Evolutionary conservation across 495 filamentous ascomycete genomes (phyloP), one percentile per base, ranked within the genome.

Genomic region (Daldinia loculata): DNA sequence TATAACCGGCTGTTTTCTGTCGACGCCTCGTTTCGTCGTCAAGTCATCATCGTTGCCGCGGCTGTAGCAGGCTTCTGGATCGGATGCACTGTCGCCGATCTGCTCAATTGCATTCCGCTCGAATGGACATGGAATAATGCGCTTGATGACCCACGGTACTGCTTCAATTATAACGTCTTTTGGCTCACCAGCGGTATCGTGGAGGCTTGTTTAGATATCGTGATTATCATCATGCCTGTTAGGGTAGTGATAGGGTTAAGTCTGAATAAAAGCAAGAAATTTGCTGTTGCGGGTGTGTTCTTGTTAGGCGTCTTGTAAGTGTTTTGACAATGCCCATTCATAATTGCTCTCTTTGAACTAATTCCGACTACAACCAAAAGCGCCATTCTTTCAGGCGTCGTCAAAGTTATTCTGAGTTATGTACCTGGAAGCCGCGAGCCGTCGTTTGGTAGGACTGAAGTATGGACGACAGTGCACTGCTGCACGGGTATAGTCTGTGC

Each of bases 401-500:
- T 70, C 2, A 70, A 61, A 38, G 61, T 36, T 1, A 39, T 56
- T 1, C 36, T 61, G 5, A 45, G 67, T 11, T 70, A 65, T 15
- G 26, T 15, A 1, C 56, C 61, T 14, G 48, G 56, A 14, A 61
- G 50, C 14, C 56, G 61, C 7, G 26, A 56, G 4, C 55, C 56
- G 5, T 45, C 53, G 7, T 65, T 66, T 22, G 19, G 14, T 3
- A 56, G 29, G 17, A 60, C 67, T 8, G 38, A 55, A 27, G 8
- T 70, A 14, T 70, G 61, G 67, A 70, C 53, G 3, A 70, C 67
- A 12, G 55, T 70, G 2, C 67, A 70, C 29, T 43, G 32, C 4
- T 26, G 61, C 6, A 64, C 67, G 2, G 67, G 67, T 3, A 60
- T 70, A 22, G 30, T 70, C 3, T 70, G 67, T 24, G 67, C 67